Evolutionary conservation across 805 yeast species (phyloP).

Genomic region (Sugiyamaella qingdaonensis): DNA sequence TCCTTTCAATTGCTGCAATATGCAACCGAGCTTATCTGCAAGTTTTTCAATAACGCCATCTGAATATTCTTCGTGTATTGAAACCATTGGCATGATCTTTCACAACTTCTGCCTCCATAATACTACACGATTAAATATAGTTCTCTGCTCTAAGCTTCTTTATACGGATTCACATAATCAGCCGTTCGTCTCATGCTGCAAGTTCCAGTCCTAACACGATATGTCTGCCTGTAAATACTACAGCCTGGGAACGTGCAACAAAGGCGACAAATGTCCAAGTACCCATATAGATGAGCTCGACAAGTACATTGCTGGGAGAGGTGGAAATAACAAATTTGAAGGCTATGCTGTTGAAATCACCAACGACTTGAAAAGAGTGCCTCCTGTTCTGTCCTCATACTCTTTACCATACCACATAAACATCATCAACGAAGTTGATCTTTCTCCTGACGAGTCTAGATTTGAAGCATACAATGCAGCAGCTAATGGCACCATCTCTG

Average conservation of each 20-base stretch:
- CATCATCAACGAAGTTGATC: conserved; percentile 17
- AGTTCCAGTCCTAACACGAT: too few relatives aligned
- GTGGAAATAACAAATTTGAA: conserved; percentile 4
- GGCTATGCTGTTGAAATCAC: conserved; percentile 3
- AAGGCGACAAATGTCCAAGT: conserved; percentile 16
- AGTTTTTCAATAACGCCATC: too few relatives aligned
- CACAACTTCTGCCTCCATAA: too few relatives aligned
- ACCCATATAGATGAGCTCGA: conserved; percentile 9
- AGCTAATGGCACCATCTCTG: conserved; percentile 4
- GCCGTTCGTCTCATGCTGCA: too few relatives aligned
- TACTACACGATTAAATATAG: too few relatives aligned
- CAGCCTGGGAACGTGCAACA: conserved; percentile 14
- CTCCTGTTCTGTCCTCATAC: conserved; percentile 11
- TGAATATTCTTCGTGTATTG: too few relatives aligned
- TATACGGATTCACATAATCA: too few relatives aligned
- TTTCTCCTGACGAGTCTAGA: conserved; percentile 21
- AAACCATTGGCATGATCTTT: too few relatives aligned
- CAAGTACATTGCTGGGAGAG: conserved; percentile 1
- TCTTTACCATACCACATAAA: conserved; percentile 10
- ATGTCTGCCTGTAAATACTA: conserved; percentile 13
- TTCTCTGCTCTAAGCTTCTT: too few relatives aligned
- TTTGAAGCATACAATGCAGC: conserved; percentile 17
- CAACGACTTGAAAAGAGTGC: conserved; percentile 8
- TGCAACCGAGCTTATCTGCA: too few relatives aligned
- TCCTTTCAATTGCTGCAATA: too few relatives aligned